Evolutionary conservation across 495 filamentous ascomycete species (phyloP).

Genomic region (Paragyromitra xinjiangensis): DNA sequence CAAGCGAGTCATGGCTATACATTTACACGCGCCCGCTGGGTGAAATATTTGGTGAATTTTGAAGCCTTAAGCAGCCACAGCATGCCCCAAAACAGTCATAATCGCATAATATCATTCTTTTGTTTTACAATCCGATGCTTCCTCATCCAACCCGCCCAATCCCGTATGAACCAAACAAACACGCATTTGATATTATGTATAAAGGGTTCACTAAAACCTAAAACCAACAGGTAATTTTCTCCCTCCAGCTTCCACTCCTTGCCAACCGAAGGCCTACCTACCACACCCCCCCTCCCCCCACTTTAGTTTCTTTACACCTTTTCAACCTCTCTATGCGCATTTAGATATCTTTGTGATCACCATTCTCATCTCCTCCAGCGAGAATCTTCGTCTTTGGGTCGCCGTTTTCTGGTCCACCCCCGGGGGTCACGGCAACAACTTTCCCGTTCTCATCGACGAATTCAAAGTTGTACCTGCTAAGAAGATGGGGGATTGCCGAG

Average conservation of each 20-base stretch:
- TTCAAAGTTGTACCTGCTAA: conserved; percentile 96
- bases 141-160: background rate
- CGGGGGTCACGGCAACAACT: conserved; percentile 86
- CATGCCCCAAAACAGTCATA: background rate
- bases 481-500: conserved; percentile 90
- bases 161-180: conserved; percentile 21
- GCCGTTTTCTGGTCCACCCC: conserved; percentile 63
- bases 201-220: conserved; percentile 33
- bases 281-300: background rate
- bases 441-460: conserved; percentile 96
- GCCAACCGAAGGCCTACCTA: background rate
- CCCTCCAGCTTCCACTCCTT: background rate
- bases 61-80: background rate
- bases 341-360: conserved; percentile 37
- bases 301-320: background rate
- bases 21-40: background rate
- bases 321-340: background rate
- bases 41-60: background rate
- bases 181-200: conserved; percentile 49
- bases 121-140: conserved; percentile 4
- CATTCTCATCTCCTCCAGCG: conserved; percentile 69
- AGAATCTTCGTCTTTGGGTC: conserved; percentile 76
- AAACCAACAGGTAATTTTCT: conserved; percentile 20
- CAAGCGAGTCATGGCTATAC: background rate
- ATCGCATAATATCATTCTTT: conserved; percentile 24